Evolutionary conservation across 2,329 filamentous ascomycete genomes (phyloP).

Genomic region (Aspergillus sp.): DNA sequence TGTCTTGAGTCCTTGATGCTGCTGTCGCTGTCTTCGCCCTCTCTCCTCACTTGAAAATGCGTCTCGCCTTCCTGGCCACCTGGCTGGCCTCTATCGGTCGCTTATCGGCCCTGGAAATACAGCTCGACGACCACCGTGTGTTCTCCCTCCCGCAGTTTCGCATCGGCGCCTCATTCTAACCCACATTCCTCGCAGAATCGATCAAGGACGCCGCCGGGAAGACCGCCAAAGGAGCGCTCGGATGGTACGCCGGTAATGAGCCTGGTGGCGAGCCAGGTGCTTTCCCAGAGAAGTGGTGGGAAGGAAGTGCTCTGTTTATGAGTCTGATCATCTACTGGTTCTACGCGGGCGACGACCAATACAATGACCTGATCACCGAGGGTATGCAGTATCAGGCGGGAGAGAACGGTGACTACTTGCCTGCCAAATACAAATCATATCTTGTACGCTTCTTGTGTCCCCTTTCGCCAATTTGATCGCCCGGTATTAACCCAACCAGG

Average conservation of each 20-base stretch:
- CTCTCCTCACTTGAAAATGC: conserved; percentile 5
- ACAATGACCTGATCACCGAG: conserved; percentile 38
- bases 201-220: conserved; percentile 45
- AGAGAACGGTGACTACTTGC: conserved; percentile 40
- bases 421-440: conserved; percentile 36
- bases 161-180: neutral
- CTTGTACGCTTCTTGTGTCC: conserved; percentile 1
- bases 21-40: neutral
- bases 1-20: neutral
- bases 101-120: conserved; percentile 3
- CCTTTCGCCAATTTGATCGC: neutral
- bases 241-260: conserved; percentile 54
- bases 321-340: conserved; percentile 44
- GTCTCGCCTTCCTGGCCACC: neutral
- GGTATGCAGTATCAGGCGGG: conserved; percentile 41
- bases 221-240: conserved; percentile 51
- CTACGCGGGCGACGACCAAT: conserved; percentile 42
- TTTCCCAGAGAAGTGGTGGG: conserved; percentile 75
- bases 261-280: conserved; percentile 53
- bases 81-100: neutral
- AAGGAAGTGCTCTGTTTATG: conserved; percentile 58
- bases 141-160: neutral
- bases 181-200: conserved; percentile 32
- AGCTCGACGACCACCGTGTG: conserved; percentile 5
- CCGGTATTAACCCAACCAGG: conserved; percentile 29